These are phyloP conservation scores for Stagonosporopsis chrysanthemi DNA, from an alignment of 2,329 filamentous ascomycete genomes.

Conservation along the genomic window DNA sequence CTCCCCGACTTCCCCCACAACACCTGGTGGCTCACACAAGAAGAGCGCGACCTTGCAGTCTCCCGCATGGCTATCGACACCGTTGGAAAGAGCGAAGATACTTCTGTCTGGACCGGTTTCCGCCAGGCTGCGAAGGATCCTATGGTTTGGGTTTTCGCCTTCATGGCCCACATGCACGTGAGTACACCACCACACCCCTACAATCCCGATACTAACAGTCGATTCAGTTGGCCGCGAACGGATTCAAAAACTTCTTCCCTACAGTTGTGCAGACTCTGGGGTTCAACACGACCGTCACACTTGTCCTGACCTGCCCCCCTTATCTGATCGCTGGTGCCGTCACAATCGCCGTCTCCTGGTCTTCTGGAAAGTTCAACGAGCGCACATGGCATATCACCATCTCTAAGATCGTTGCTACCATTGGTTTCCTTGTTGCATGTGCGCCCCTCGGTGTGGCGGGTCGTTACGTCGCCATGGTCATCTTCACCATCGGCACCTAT, in stretches of 20 bases:
- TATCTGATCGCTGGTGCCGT: conserved; percentile 64
- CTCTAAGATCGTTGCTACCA: conserved; percentile 68
- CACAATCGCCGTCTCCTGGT: conserved; percentile 71
- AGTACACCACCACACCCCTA: conserved; percentile 35
- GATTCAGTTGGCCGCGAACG: conserved; percentile 34
- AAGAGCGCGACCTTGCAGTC: conserved; percentile 49
- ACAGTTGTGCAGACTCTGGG: conserved; percentile 69
- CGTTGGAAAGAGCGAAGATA: conserved; percentile 52
- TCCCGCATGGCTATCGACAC: conserved; percentile 49
- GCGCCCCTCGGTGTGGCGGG: conserved; percentile 65
- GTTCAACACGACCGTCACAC: conserved; percentile 62
- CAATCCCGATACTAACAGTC: not conserved
- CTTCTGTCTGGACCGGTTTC: conserved; percentile 49
- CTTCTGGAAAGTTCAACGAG: conserved; percentile 75
- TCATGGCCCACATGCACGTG: conserved; percentile 50
- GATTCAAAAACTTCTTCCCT: conserved; percentile 66
- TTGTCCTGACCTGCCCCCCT: conserved; percentile 56
- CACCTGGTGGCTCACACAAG: conserved; percentile 50
- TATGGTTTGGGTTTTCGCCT: conserved; percentile 52
- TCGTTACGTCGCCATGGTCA: conserved; percentile 73
- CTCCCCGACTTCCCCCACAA: conserved; percentile 72
- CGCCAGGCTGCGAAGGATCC: conserved; percentile 51
- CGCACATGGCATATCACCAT: conserved; percentile 72
- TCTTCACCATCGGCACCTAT: conserved; percentile 48
- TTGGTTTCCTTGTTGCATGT: conserved; percentile 70